Evolutionary conservation across 805 yeast genomes (phyloP), one percentile per base, ranked within the genome.

Genomic region (Jamesozyma lodderae): DNA sequence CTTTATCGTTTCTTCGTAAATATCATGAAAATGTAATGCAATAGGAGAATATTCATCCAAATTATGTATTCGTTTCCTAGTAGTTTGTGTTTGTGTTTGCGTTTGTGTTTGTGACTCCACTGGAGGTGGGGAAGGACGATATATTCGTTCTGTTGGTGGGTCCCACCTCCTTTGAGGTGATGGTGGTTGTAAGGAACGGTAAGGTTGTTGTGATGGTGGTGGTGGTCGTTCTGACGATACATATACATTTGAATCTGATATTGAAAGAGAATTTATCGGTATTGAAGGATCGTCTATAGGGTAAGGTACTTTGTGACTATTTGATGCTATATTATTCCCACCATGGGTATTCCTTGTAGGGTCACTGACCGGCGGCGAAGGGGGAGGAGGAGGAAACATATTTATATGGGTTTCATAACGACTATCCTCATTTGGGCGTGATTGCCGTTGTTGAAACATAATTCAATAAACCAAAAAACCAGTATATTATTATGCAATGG

Each of bases 331-430:
- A 22, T 22, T 25, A 13, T 7, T 25, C 10, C n/a, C n/a, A 6
- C 6, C n/a, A 25, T 25, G 28, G n/a, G 28, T 13, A 15, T 25
- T 11, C n/a, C 28, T 25, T 25, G 5, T 5, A 8, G 28, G 28
- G n/a, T 15, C n/a, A 25, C n/a, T 25, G 5, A 5, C 7, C 10
- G 24, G 6, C 5, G 28, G n/a, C 15, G 5, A 6, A 11, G 28
- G 28, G 7, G n/a, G 6, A 6, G 28, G 18, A 7, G 49, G 51
- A n/a, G 57, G 57, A 31, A 43, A 49, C 47, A 49, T 44, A 14
- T 47, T 49, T 19, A 52, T 50, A 33, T 51, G 53, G 21, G 41
- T 47, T 11, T 42, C 50, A 36, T 52, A 52, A 14, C 45, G 22
- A 18, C 22, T 7, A 16, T 17, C 22, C 6, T 20, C 33, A 19